Evolutionary conservation across 495 filamentous ascomycete genomes (phyloP).

Genomic region (Corynascus novoguineensis): DNA sequence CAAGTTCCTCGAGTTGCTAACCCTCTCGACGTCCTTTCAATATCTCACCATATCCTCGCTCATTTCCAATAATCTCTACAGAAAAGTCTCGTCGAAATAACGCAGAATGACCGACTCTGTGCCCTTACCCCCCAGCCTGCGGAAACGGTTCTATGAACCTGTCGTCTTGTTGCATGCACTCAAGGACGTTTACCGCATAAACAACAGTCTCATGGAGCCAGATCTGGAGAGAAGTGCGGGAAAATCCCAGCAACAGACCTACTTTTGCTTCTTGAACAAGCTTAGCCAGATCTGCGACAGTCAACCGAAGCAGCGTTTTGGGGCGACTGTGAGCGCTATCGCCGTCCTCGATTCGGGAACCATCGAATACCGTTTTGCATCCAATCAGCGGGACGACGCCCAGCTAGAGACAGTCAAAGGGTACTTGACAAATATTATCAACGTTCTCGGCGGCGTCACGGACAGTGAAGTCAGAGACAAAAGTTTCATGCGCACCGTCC

Average conservation of each 20-base stretch:
- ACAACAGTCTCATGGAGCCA: not conserved
- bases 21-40: too few species aligned
- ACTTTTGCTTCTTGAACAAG: constrained; percentile 27
- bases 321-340: constrained; percentile 22
- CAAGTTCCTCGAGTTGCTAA: too few species aligned
- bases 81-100: too few species aligned
- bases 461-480: not conserved
- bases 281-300: constrained; percentile 27
- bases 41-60: too few species aligned
- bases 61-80: too few species aligned
- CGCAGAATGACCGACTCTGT: not conserved
- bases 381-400: constrained; percentile 12
- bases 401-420: not conserved
- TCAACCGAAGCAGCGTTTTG: not conserved
- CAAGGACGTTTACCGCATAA: not conserved
- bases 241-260: constrained; percentile 10
- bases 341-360: constrained; percentile 15
- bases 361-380: constrained; percentile 26
- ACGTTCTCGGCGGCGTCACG: not conserved
- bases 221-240: constrained; percentile 14
- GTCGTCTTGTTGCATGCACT: constrained; percentile 17
- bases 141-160: constrained; percentile 23
- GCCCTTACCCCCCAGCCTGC: constrained; percentile 3
- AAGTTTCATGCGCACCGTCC: not conserved
- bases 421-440: constrained; percentile 11